A percentile compares a stretch with the other conserved stretches of the same genome.
phyloP scores from a whole-genome alignment of 805 yeast genomes.

The Lachancea fermentati region DNA sequence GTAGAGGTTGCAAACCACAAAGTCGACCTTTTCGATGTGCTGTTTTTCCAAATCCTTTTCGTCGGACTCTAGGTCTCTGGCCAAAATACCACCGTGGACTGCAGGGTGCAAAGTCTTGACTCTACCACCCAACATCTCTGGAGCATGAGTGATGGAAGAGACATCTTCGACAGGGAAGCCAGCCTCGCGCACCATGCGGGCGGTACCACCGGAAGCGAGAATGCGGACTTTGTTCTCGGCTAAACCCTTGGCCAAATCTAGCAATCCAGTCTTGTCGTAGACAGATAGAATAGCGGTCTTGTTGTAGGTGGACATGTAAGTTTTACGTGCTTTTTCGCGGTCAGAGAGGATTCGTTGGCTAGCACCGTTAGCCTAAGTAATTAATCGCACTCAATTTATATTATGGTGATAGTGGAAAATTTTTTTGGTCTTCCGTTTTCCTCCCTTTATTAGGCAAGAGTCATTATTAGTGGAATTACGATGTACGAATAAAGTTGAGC shows the following conservation, averaged over 20 bases:
- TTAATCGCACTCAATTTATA: not conserved
- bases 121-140: conserved; percentile 98
- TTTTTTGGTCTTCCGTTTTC: not conserved
- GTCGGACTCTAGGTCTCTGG: conserved; percentile 87
- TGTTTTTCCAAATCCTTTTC: conserved; percentile 83
- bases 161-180: conserved; percentile 98
- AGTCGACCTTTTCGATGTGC: conserved; percentile 93
- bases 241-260: conserved; percentile 94
- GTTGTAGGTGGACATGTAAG: conserved; percentile 30
- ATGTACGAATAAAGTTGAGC: not conserved
- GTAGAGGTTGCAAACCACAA: conserved; percentile 94
- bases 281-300: conserved; percentile 95
- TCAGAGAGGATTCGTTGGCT: not conserved
- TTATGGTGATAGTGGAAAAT: not conserved
- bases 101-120: conserved; percentile 99
- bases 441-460: not conserved
- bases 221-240: conserved; percentile 83
- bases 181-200: conserved; percentile 88
- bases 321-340: not conserved
- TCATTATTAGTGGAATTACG: not conserved
- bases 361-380: not conserved
- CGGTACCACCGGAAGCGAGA: conserved; percentile 97
- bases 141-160: conserved; percentile 92
- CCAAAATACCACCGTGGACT: conserved; percentile 95
- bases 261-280: conserved; percentile 92